Conservation (phyloP, 805 yeast genomes). For the Pichia membranifaciens region DNA sequence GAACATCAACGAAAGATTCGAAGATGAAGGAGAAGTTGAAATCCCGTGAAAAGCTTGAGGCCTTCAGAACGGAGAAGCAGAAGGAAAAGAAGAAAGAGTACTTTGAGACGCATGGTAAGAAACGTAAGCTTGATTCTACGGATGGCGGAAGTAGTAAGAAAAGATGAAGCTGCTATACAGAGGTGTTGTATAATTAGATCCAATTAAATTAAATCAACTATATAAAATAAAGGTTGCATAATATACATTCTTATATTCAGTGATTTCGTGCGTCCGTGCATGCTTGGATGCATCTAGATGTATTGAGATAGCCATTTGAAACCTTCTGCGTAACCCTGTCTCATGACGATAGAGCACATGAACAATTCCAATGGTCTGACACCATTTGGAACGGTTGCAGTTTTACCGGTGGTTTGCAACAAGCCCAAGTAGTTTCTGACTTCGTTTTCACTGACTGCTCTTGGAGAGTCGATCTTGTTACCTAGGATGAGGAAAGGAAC, state of each 20-base stretch:
- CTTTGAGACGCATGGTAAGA: conserved; percentile 66
- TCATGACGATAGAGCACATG: conserved; percentile 98
- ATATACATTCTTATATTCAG: not conserved
- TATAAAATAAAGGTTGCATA: not conserved
- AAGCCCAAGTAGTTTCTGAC: conserved; percentile 85
- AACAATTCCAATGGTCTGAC: conserved; percentile 91
- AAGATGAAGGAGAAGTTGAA: conserved; percentile 71
- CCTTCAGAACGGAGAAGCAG: conserved; percentile 64
- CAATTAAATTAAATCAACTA: not conserved
- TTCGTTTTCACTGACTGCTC: conserved; percentile 93
- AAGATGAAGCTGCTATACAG: conserved; percentile 14
- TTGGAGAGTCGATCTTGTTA: conserved; percentile 91
- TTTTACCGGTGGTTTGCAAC: conserved; percentile 87
- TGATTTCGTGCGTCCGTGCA: not conserved
- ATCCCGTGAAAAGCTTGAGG: conserved; percentile 70
- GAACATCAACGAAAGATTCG: conserved; percentile 63
- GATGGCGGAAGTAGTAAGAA: conserved; percentile 24
- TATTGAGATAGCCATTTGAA: conserved; percentile 97
- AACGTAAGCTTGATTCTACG: conserved; percentile 40
- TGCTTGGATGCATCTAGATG: conserved; percentile 42
- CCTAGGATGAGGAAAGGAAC: conserved; percentile 95
- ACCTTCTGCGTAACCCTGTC: conserved; percentile 98
- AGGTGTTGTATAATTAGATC: not conserved
- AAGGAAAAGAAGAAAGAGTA: conserved; percentile 82
- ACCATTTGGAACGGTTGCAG: conserved; percentile 58